Evolutionary conservation across 352 stramenopile species (phyloP), one percentile per base, ranked within the genome.

Genomic region (Phytophthora crassamura): DNA sequence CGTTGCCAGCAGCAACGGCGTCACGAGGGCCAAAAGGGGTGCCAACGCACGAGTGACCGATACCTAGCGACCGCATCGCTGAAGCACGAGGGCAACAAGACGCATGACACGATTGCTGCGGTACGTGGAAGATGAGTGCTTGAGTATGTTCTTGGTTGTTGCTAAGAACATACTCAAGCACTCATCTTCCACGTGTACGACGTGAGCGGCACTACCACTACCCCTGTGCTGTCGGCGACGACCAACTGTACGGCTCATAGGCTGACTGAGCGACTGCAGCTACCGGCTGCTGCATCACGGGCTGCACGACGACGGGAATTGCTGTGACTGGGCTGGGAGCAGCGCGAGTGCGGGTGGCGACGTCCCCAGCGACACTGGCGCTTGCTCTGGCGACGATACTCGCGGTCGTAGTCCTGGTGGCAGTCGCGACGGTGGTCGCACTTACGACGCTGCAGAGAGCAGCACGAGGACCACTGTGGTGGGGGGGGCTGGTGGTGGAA

Each of bases 371-470:
- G 56, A 16, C 63, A 49, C 25, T 71, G 63, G 15, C 56, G 63
- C 51, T 49, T 66, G 36, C 48, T 67, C 32, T 67, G 63, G 42
- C 63, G 63, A 14, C 48, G 63, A 20, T 71, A 36, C 22, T 71
- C 56, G 43, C 42, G 41, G 25, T 71, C 49, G 63, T 62, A 61
- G 41, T 71, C 63, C 22, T 67, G 32, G 18, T 67, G 49, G 33
- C 48, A 61, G 48, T 71, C 55, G 36, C 41, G 48, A 36, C 22
- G 42, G 4, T 40, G 41, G 25, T 25, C n/a, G 30, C 41, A 25
- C 4, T 47, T 4, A 48, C 63, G 63, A 20, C 54, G 62, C 47
- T 66, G 49, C 56, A 71, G 43, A 66, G 28, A 71, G 41, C 30
- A 71, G 56, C 2, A 71, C 5, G 18, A 71, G 41, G 42, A 67